These are phyloP conservation scores for Collybia mongolica DNA, from an alignment of 768 basidiomycete species.

Conservation along the genomic window DNA sequence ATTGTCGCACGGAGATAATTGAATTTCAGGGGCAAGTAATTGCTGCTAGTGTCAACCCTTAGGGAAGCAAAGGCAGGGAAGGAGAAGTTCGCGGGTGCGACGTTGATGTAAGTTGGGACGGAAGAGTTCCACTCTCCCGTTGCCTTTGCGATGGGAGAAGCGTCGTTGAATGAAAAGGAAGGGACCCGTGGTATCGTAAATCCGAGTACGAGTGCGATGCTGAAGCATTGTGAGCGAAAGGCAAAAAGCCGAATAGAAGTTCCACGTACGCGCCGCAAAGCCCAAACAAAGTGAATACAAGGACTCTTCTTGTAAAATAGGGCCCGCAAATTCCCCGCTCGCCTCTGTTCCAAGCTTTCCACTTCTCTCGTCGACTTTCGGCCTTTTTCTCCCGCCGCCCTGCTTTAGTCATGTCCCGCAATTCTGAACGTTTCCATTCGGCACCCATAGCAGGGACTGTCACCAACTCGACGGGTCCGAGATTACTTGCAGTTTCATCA, in stretches of 20 bases:
- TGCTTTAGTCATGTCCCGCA: slow-evolving; percentile 73
- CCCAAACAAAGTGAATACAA: slow-evolving; percentile 70
- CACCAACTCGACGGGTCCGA: slow-evolving; percentile 76
- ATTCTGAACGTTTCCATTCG: slow-evolving; percentile 83
- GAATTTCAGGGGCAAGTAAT: slow-evolving; percentile 78
- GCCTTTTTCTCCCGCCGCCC: slow-evolving; percentile 63
- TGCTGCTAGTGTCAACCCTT: slow-evolving; percentile 71
- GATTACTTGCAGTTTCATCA: slow-evolving; percentile 26
- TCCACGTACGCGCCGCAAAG: slow-evolving; percentile 52
- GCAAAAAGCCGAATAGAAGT: slow-evolving; percentile 2
- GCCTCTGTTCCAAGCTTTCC: slow-evolving; percentile 77
- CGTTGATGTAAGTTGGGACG: slow-evolving; percentile 64
- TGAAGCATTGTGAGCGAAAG: slow-evolving; percentile 19
- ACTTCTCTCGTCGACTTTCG: slow-evolving; percentile 53
- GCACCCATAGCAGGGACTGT: slow-evolving; percentile 90
- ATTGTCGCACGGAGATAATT: slow-evolving; percentile 63
- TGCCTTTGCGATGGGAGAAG: slow-evolving; percentile 57
- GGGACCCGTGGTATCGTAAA: slow-evolving; percentile 87
- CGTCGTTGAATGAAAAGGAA: slow-evolving; percentile 56
- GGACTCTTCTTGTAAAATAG: slow-evolving; percentile 70
- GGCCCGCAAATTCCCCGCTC: slow-evolving; percentile 78
- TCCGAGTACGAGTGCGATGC: slow-evolving; percentile 68
- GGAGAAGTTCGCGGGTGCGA: slow-evolving; percentile 84
- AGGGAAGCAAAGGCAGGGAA: slow-evolving; percentile 79
- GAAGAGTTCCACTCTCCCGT: slow-evolving; percentile 55